Evolutionary conservation across 2,329 filamentous ascomycete genomes (phyloP).

Genomic region (Colletotrichum sp.): DNA sequence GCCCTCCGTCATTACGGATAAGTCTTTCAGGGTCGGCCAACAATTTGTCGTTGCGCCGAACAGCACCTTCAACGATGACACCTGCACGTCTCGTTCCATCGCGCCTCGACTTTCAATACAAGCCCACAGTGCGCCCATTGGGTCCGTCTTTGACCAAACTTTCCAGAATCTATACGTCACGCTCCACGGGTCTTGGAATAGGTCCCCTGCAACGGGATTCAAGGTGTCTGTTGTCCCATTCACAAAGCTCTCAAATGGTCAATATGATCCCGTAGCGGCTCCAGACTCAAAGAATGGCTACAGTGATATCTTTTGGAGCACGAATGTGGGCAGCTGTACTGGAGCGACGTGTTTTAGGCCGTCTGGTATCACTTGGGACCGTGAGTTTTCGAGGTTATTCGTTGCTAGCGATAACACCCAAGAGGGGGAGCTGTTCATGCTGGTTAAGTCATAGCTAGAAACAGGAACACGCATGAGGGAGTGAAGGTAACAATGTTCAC

Average conservation of each 20-base stretch:
- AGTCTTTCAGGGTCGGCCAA: constrained; percentile 33
- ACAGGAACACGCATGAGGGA: background rate
- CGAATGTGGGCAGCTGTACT: constrained; percentile 33
- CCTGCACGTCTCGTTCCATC: constrained; percentile 34
- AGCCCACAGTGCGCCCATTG: constrained; percentile 66
- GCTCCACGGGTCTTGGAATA: constrained; percentile 65
- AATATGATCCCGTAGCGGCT: constrained; percentile 35
- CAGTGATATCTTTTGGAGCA: constrained; percentile 36
- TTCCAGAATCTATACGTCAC: constrained; percentile 61
- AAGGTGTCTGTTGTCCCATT: constrained; percentile 43
- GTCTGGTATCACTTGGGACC: constrained; percentile 27
- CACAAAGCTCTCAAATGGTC: constrained; percentile 24
- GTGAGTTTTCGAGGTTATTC: constrained; percentile 24
- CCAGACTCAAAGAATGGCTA: constrained; percentile 32
- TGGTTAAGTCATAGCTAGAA: background rate
- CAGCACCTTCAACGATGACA: constrained; percentile 38
- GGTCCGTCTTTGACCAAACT: constrained; percentile 61
- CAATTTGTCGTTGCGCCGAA: constrained; percentile 44
- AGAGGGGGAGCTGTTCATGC: constrained; percentile 28
- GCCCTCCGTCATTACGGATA: constrained; percentile 36
- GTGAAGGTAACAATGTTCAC: background rate
- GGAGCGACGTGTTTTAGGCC: constrained; percentile 27
- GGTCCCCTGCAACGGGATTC: constrained; percentile 40
- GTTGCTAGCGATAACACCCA: constrained; percentile 28
- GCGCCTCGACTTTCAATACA: constrained; percentile 57